Percentiles rank a stretch among this genome's conserved stretches.
Evolutionary conservation across 805 yeast species (phyloP).

Genomic region (Teunomyces tritomae): DNA sequence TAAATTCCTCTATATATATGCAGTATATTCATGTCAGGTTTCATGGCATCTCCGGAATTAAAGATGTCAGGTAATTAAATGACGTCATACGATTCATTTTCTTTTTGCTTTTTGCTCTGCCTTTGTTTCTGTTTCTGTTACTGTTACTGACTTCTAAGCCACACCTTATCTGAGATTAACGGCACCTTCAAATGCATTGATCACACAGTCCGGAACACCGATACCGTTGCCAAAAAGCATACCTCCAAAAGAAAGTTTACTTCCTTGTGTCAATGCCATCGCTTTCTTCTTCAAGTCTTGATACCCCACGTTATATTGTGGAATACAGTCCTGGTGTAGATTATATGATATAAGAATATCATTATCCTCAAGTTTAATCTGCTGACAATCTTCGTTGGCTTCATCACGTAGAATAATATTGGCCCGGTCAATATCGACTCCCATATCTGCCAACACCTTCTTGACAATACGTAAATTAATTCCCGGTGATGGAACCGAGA

Average conservation of each 20-base stretch:
- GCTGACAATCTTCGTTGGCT: conserved; percentile 4
- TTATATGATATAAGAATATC: conserved; percentile 33
- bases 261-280: conserved; percentile 24
- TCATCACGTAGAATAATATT: conserved; percentile 29
- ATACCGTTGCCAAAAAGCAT: conserved; percentile 75
- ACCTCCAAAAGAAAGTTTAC: conserved; percentile 64
- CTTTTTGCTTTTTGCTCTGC: neutral
- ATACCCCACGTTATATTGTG: conserved; percentile 77
- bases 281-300: conserved; percentile 36
- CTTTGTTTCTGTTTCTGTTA: neutral
- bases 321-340: conserved; percentile 56
- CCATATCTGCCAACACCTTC: conserved; percentile 24
- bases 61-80: neutral
- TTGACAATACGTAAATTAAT: conserved; percentile 26
- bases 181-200: conserved; percentile 62
- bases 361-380: conserved; percentile 14
- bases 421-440: conserved; percentile 18
- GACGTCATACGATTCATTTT: neutral
- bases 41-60: neutral
- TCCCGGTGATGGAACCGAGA: conserved; percentile 29
- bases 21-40: neutral
- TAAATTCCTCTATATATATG: neutral
- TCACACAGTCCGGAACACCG: conserved; percentile 86
- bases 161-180: neutral
- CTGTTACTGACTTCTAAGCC: neutral